phyloP scores from a whole-genome alignment of 2,329 filamentous ascomycete genomes.

The Emergomyces orientalis region DNA sequence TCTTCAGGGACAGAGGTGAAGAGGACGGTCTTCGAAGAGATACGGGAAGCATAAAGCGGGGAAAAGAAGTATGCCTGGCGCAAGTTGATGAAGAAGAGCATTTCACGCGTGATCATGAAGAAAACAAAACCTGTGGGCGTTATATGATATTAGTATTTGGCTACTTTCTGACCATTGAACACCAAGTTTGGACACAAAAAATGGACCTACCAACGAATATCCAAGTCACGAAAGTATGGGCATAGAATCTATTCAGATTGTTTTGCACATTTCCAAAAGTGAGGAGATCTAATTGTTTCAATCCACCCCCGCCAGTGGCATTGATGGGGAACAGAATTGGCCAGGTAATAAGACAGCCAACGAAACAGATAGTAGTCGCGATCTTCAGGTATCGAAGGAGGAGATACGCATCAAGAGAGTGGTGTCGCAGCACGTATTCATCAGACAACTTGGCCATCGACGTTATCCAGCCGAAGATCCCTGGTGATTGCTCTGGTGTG shows the following conservation, averaged over 20 bases:
- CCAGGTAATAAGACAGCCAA: slow-evolving; percentile 77
- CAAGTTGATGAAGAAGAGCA: slow-evolving; percentile 84
- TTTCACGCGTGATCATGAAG: slow-evolving; percentile 77
- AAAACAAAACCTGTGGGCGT: slow-evolving; percentile 60
- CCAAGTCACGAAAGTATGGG: slow-evolving; percentile 72
- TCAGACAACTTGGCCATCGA: slow-evolving; percentile 61
- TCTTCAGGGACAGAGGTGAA: slow-evolving; percentile 73
- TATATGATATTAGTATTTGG: background rate
- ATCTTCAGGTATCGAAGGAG: slow-evolving; percentile 83
- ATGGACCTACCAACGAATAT: slow-evolving; percentile 55
- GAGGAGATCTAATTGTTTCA: slow-evolving; percentile 63
- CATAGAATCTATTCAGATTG: slow-evolving; percentile 61
- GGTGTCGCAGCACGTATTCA: slow-evolving; percentile 75
- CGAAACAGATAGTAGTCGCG: slow-evolving; percentile 65
- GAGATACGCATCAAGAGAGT: slow-evolving; percentile 85
- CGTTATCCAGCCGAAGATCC: slow-evolving; percentile 58
- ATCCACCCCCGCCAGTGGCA: slow-evolving; percentile 61
- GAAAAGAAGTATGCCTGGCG: slow-evolving; percentile 87
- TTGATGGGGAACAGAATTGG: slow-evolving; percentile 85
- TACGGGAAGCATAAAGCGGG: slow-evolving; percentile 69
- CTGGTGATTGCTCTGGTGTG: slow-evolving; percentile 50
- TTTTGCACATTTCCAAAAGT: slow-evolving; percentile 66
- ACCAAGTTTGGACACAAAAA: background rate
- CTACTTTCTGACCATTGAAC: background rate
- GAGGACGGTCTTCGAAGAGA: slow-evolving; percentile 84